phyloP scores from a whole-genome alignment of 768 basidiomycete species.

The Crucibulum laeve region DNA sequence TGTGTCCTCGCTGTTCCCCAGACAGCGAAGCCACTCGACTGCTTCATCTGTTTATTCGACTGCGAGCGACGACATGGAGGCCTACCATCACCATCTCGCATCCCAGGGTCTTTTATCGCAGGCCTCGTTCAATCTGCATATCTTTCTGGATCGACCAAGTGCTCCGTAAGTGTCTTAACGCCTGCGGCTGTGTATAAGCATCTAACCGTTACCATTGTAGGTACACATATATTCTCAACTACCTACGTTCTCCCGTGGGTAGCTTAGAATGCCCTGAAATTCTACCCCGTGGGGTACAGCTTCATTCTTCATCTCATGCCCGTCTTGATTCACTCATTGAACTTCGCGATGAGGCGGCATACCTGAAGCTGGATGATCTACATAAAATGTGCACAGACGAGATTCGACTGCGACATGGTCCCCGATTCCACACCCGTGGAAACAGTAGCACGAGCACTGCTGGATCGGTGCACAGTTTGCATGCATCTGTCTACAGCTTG shows the following conservation, averaged over 20 bases:
- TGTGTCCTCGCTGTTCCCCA: conserved; percentile 38
- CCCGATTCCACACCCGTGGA: conserved; percentile 37
- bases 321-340: conserved; percentile 68
- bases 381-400: conserved; percentile 65
- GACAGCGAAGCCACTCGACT: conserved; percentile 32
- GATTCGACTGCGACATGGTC: conserved; percentile 46
- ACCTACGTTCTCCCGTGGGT: conserved; percentile 56
- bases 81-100: conserved; percentile 60
- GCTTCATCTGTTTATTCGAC: conserved; percentile 54
- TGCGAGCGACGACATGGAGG: conserved; percentile 45
- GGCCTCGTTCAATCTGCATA: conserved; percentile 46
- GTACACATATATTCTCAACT: conserved; percentile 66
- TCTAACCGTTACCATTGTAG: conserved; percentile 27
- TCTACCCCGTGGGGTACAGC: conserved; percentile 59
- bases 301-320: conserved; percentile 34
- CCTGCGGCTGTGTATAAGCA: neutral
- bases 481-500: conserved; percentile 54
- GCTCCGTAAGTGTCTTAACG: conserved; percentile 65
- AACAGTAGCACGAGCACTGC: conserved; percentile 27
- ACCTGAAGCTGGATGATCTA: conserved; percentile 65
- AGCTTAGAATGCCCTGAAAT: conserved; percentile 41
- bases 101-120: conserved; percentile 52
- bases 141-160: conserved; percentile 80
- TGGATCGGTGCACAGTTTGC: conserved; percentile 40
- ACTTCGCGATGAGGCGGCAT: conserved; percentile 75